Evolutionary conservation across 2,329 filamentous ascomycete genomes (phyloP).

Genomic region (Fusarium penzigii): DNA sequence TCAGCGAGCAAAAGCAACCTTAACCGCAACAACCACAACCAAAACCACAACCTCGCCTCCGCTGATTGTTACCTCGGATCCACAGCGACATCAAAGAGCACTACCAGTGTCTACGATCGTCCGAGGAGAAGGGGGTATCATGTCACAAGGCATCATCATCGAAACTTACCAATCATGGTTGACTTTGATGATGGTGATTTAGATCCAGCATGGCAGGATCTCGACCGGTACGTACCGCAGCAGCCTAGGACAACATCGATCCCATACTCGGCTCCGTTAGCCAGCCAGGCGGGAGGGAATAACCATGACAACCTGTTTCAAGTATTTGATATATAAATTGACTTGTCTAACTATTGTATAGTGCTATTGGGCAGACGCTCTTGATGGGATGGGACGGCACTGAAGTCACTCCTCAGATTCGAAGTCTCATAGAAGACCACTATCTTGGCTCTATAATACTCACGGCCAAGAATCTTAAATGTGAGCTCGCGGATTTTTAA

Average conservation of each 20-base stretch:
- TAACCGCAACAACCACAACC: constrained; percentile 16
- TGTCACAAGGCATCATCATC: constrained; percentile 28
- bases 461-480: constrained; percentile 83
- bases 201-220: constrained; percentile 72
- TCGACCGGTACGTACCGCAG: constrained; percentile 65
- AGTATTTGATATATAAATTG: neutral
- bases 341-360: constrained; percentile 36
- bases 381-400: constrained; percentile 88
- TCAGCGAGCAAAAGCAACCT: constrained; percentile 20
- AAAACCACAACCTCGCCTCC: constrained; percentile 16
- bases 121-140: constrained; percentile 24
- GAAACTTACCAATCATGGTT: constrained; percentile 38
- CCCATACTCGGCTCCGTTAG: neutral
- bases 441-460: constrained; percentile 86
- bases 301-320: neutral
- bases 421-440: constrained; percentile 76
- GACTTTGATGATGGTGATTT: constrained; percentile 35
- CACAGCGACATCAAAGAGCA: constrained; percentile 21
- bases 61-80: constrained; percentile 34
- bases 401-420: constrained; percentile 80
- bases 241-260: constrained; percentile 8
- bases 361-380: constrained; percentile 74
- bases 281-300: neutral
- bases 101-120: constrained; percentile 9
- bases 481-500: constrained; percentile 46